Conservation (phyloP, 75 land plant genomes). For the Selaginella tamariscina region DNA sequence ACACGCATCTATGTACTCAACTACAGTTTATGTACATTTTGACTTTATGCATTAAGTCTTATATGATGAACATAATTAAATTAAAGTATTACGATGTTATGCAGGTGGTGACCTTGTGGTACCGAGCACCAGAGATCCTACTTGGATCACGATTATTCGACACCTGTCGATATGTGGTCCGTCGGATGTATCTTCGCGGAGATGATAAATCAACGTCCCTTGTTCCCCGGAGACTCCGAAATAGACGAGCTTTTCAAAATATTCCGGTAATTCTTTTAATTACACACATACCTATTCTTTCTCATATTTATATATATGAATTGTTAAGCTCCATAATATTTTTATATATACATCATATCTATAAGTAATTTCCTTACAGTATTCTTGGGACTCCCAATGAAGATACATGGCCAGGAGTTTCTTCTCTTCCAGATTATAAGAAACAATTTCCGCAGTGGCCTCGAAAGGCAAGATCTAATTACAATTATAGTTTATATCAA, state of each 20-base stretch:
- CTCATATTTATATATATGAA: too few relatives aligned
- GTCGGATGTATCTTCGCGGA: constrained; percentile 98
- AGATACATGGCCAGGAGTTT: constrained; percentile 93
- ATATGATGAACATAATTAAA: too few relatives aligned
- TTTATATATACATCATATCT: constrained; percentile 5
- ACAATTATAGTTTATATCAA: not conserved
- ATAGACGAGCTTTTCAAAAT: constrained; percentile 96
- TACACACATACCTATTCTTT: too few relatives aligned
- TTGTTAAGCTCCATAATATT: not conserved
- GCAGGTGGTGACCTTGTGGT: constrained; percentile 97
- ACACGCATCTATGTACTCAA: too few relatives aligned
- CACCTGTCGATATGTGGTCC: constrained; percentile 99
- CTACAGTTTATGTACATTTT: too few relatives aligned
- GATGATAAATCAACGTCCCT: constrained; percentile 89
- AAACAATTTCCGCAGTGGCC: constrained; percentile 92
- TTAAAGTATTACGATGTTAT: constrained; percentile 5
- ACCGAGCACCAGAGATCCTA: constrained; percentile 95
- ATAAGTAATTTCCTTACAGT: not conserved
- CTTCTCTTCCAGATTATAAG: constrained; percentile 81
- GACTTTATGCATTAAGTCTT: too few relatives aligned
- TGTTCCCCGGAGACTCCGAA: constrained; percentile 99
- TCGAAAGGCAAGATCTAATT: constrained; percentile 40
- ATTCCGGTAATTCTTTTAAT: constrained; percentile 53
- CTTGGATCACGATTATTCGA: constrained; percentile 95
- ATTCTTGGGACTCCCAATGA: constrained; percentile 75